Conservation (phyloP, 345 rosid genomes). For the Chamaenerion angustifolium region DNA sequence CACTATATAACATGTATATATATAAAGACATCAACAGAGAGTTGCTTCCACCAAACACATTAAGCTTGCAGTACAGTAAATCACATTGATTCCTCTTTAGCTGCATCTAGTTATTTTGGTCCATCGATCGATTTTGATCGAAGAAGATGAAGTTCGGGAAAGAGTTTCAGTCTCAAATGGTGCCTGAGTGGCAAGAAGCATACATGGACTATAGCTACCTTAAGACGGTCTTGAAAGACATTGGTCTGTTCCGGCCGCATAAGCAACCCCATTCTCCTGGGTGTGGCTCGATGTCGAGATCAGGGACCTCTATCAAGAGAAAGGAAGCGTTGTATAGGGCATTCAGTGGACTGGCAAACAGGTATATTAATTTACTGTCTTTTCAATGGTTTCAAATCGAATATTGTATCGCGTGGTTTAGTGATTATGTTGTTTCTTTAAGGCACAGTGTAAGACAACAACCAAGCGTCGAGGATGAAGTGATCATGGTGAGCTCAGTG, state of each 20-base stretch:
- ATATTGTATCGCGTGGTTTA: too few species aligned
- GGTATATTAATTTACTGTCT: conserved; percentile 15
- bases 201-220: conserved; percentile 64
- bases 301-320: conserved; percentile 14
- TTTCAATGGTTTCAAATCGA: too few species aligned
- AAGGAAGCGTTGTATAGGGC: conserved; percentile 40
- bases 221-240: conserved; percentile 37
- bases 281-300: background rate
- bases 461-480: conserved; percentile 30
- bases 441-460: too few species aligned
- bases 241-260: conserved; percentile 10
- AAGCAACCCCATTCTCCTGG: conserved; percentile 5
- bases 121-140: too few species aligned
- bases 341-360: conserved; percentile 51
- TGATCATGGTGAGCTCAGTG: conserved; percentile 28
- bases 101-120: too few species aligned
- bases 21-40: too few species aligned
- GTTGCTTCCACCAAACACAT: too few species aligned
- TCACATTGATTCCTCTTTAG: too few species aligned
- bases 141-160: conserved; percentile 64
- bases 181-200: conserved; percentile 75
- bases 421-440: too few species aligned
- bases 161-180: conserved; percentile 56
- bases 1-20: too few species aligned
- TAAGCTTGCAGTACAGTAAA: too few species aligned